phyloP scores from a whole-genome alignment of 768 basidiomycete species.

The Clitopilus passeckerianus region DNA sequence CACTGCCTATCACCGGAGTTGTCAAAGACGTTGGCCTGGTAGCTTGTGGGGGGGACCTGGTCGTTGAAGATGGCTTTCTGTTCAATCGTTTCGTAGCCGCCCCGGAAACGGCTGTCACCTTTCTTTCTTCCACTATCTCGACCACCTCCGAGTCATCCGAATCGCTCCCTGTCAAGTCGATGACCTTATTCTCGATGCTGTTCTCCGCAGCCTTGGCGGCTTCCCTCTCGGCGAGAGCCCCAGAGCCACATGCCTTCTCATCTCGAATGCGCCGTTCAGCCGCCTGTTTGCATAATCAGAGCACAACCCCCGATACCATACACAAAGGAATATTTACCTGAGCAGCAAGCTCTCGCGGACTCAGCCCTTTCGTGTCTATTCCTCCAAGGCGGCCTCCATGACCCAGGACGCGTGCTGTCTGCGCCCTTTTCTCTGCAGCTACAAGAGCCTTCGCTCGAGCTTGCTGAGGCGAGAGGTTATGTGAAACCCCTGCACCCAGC shows the following conservation, averaged over 20 bases:
- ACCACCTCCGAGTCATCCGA: slow-evolving; percentile 29
- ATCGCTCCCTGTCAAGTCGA: slow-evolving; percentile 51
- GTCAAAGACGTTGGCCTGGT: background rate
- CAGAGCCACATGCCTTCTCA: slow-evolving; percentile 70
- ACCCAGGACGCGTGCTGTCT: slow-evolving; percentile 37
- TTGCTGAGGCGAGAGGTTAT: slow-evolving; percentile 60
- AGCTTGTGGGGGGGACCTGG: slow-evolving; percentile 6
- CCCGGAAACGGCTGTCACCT: slow-evolving; percentile 10
- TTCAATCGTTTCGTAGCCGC: slow-evolving; percentile 18
- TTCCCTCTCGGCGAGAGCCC: slow-evolving; percentile 49
- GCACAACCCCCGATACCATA: slow-evolving; percentile 2
- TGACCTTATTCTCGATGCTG: slow-evolving; percentile 54
- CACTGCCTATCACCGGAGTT: background rate
- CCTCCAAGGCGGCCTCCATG: slow-evolving; percentile 57
- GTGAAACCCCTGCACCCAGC: slow-evolving; percentile 64
- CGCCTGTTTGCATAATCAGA: slow-evolving; percentile 50
- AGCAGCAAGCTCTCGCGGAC: slow-evolving; percentile 70
- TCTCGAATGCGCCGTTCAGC: slow-evolving; percentile 77
- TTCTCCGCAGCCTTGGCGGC: slow-evolving; percentile 66
- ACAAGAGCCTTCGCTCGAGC: slow-evolving; percentile 67
- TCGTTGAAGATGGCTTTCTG: slow-evolving; percentile 4
- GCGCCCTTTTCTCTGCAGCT: slow-evolving; percentile 72
- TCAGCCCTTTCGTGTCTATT: slow-evolving; percentile 33
- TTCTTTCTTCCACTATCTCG: slow-evolving; percentile 23
- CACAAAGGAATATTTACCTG: slow-evolving; percentile 30